Conservation (phyloP, 768 basidiomycete genomes). For the Cystofilobasidium macerans region DNA sequence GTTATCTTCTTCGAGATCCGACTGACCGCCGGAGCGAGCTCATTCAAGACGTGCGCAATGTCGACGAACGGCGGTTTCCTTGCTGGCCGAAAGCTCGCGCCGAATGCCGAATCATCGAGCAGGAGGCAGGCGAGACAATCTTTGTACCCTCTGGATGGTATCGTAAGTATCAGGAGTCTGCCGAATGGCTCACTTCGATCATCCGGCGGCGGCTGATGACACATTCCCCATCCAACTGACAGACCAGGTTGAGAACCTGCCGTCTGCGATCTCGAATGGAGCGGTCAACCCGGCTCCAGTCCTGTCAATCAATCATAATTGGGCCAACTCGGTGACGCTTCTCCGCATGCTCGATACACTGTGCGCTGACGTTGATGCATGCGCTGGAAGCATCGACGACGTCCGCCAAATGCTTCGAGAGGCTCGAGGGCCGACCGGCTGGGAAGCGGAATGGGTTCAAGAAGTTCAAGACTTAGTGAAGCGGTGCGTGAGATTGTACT, state of each 20-base stretch:
- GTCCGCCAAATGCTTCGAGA: not conserved
- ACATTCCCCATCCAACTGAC: not conserved
- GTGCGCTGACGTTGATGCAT: not conserved
- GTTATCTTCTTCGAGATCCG: conserved; percentile 17
- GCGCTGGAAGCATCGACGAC: conserved; percentile 13
- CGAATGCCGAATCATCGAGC: conserved; percentile 31
- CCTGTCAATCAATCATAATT: conserved; percentile 40
- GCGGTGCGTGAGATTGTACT: not conserved
- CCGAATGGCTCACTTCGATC: conserved; percentile 29
- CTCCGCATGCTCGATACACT: conserved; percentile 7
- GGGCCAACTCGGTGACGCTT: conserved; percentile 19
- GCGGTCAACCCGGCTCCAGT: conserved; percentile 8
- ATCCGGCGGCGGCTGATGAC: not conserved
- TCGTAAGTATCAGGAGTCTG: conserved; percentile 37
- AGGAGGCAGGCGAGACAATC: conserved; percentile 36
- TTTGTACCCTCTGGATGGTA: conserved; percentile 39
- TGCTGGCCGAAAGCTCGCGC: conserved; percentile 26
- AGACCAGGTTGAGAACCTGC: conserved; percentile 16
- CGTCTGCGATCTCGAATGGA: not conserved
- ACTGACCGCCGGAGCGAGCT: conserved; percentile 26
- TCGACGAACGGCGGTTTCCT: conserved; percentile 26
- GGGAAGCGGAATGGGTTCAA: conserved; percentile 14
- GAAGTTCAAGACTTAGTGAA: conserved; percentile 14
- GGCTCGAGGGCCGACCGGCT: not conserved
- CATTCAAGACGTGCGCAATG: conserved; percentile 34